Percentiles rank a stretch among this genome's conserved stretches.
These are phyloP conservation scores for Luffa acutangula DNA, from an alignment of 306 rosid genomes.

Conservation along the genomic window DNA sequence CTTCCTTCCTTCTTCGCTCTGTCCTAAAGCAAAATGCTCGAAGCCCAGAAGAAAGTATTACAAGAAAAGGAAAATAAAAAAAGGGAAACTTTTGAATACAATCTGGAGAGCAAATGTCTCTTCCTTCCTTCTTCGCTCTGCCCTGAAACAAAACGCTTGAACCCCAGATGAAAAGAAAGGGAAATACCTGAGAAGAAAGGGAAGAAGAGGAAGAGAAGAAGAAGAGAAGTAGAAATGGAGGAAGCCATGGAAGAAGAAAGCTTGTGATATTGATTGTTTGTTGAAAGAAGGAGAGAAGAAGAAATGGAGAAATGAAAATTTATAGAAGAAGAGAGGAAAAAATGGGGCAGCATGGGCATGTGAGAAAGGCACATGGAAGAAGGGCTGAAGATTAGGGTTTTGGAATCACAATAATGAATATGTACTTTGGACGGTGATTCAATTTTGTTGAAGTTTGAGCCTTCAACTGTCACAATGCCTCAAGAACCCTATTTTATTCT, in stretches of 20 bases:
- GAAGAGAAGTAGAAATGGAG: not conserved
- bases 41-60: too few species aligned
- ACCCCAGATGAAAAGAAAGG: not conserved
- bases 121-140: too few species aligned
- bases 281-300: not conserved
- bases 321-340: not conserved
- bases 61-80: too few species aligned
- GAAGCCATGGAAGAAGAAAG: slow-evolving; percentile 11
- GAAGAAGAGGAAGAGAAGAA: slow-evolving; percentile 15
- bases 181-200: slow-evolving; percentile 29
- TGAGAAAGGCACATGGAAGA: not conserved
- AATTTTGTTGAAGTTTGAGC: not conserved
- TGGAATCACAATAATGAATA: too few species aligned
- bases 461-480: not conserved
- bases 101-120: too few species aligned
- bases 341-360: not conserved
- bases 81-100: too few species aligned
- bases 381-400: not conserved
- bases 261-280: not conserved
- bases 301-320: not conserved
- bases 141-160: not conserved
- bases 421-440: not conserved
- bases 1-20: too few species aligned
- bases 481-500: not conserved
- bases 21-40: too few species aligned